Evolutionary conservation across 768 basidiomycete genomes (phyloP).

Genomic region (Naganishia friedmannii): DNA sequence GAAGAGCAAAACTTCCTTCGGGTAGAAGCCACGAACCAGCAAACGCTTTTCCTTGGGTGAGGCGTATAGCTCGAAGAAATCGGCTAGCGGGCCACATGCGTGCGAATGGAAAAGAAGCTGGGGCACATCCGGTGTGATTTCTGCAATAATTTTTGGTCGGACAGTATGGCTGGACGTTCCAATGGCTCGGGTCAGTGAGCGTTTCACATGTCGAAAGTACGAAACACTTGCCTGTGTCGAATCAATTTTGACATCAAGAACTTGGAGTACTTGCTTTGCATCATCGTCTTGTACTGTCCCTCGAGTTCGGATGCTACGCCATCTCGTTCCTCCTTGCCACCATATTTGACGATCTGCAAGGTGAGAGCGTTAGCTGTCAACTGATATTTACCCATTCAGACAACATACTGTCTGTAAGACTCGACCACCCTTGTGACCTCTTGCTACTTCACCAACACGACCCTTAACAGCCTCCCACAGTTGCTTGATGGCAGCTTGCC

Average conservation of each 20-base stretch:
- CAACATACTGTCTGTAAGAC: slow-evolving; percentile 61
- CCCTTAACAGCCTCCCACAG: slow-evolving; percentile 76
- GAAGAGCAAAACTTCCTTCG: slow-evolving; percentile 79
- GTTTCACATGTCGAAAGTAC: not conserved
- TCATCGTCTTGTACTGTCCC: slow-evolving; percentile 71
- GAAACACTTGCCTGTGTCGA: slow-evolving; percentile 36
- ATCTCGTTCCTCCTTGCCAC: slow-evolving; percentile 68
- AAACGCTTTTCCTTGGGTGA: slow-evolving; percentile 79
- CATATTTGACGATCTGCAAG: slow-evolving; percentile 67
- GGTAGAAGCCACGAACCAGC: slow-evolving; percentile 82
- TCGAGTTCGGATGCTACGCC: slow-evolving; percentile 79
- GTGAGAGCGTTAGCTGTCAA: not conserved
- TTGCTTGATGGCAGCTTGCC: slow-evolving; percentile 68
- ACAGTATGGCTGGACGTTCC: slow-evolving; percentile 62
- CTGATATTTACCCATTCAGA: slow-evolving; percentile 56
- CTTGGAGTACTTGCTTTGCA: slow-evolving; percentile 86
- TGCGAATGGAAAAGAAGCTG: slow-evolving; percentile 79
- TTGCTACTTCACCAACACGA: slow-evolving; percentile 76
- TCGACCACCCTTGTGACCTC: slow-evolving; percentile 84
- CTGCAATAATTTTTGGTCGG: slow-evolving; percentile 69
- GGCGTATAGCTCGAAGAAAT: slow-evolving; percentile 81
- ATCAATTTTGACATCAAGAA: slow-evolving; percentile 51
- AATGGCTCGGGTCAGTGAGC: not conserved
- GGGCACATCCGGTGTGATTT: slow-evolving; percentile 73
- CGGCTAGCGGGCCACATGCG: slow-evolving; percentile 76